A percentile compares a stretch with the other conserved stretches of the same genome.
Evolutionary conservation across 1,139 yeast genomes (phyloP).

Genomic region (Pichia sp.): DNA sequence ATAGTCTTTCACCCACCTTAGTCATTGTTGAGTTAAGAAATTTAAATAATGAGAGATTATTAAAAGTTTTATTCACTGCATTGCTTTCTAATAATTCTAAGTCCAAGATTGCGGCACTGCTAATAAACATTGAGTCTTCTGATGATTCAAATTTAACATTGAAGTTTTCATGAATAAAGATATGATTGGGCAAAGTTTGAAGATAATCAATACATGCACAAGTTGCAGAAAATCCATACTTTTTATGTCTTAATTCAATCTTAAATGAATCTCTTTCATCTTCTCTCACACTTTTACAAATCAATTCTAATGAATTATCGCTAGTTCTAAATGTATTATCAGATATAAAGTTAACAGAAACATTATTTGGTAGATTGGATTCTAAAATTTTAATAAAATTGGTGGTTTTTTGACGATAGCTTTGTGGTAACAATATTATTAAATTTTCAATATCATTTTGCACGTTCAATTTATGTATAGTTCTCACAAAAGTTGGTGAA

Average conservation of each 20-base stretch:
- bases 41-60: conserved; percentile 30
- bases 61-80: conserved; percentile 24
- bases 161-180: conserved; percentile 24
- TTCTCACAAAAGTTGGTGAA: conserved; percentile 40
- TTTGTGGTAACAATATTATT: conserved; percentile 33
- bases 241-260: conserved; percentile 18
- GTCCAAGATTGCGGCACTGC: conserved; percentile 31
- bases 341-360: neutral
- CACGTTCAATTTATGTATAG: conserved; percentile 37
- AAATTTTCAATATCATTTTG: conserved; percentile 28
- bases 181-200: conserved; percentile 8
- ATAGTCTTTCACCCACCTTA: conserved; percentile 39
- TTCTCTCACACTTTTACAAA: conserved; percentile 6
- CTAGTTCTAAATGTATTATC: conserved; percentile 5
- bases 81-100: conserved; percentile 36
- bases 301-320: neutral
- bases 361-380: conserved; percentile 24
- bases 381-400: conserved; percentile 34
- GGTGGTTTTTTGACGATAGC: conserved; percentile 23
- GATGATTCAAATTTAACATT: conserved; percentile 35
- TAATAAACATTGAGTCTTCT: conserved; percentile 39
- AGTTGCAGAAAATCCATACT: conserved; percentile 32
- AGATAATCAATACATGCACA: conserved; percentile 32
- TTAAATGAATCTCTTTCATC: conserved; percentile 1
- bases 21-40: conserved; percentile 36